Base-by-base conservation (phyloP, 768 basidiomycete genomes). In the Favolaschia claudopus region DNA sequence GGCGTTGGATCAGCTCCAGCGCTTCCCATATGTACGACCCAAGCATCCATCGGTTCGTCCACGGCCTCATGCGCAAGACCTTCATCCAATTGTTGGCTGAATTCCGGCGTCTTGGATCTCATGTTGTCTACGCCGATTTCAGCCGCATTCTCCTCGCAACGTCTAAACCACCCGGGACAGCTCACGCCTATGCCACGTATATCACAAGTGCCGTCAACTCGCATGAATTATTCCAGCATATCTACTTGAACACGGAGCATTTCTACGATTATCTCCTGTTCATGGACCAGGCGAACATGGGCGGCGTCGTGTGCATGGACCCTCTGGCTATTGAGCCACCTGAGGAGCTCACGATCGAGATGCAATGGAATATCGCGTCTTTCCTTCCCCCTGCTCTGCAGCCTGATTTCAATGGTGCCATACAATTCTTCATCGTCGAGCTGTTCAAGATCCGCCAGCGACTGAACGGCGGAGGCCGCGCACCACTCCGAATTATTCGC, bases 1-100 rank as follows among this genome's bases (percentile, higher is more conserved):
- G 96, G 95, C 82, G 97, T 38, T 99, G 97, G 97, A 84, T 97
- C 63, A 91, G 89, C 71, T 94, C 94, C 2, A 87, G 84, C 39
- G 82, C 88, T 6, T 92, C 95, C 17, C 83, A 89, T 56, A 86
- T 99, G 79, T 96, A 94, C 70, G 97, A 99, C 69, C 89, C 95
- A 2, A 89, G 93, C 57, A 82, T 99, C 7, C 95, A 98, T 69
- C 88, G 91, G 1, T 99, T 99, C 74, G 79, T 99, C 9, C 91
- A 96, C 65, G 92, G 95, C 14, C 84, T 99, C 43, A 99, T 99
- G 97, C 88, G 93, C 58, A 99, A 99, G 79, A 95, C 93, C 0
- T 98, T 98, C 77, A 92, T 97, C 55, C 97, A 99, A 74, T 82
- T 99, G 62, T 82, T 99, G 20, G 96, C 96, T 14, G 97, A 99